Percentiles rank a stretch among this genome's conserved stretches.
phyloP scores from a whole-genome alignment of 1,284 basidiomycete genomes.

The Sanghuangporus weigelae region DNA sequence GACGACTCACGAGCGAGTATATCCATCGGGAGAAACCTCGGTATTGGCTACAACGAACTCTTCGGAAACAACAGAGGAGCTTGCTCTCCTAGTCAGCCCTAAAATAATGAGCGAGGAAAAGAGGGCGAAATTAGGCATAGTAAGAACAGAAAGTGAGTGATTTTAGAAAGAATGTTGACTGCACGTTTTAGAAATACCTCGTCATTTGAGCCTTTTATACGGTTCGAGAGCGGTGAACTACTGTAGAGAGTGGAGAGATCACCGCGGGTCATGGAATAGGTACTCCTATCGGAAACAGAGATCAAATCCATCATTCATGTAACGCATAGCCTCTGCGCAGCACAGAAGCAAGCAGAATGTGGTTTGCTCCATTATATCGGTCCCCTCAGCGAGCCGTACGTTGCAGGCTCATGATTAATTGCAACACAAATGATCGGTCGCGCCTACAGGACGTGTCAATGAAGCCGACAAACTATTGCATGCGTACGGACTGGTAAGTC shows the following conservation, averaged over 20 bases:
- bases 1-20: conserved; percentile 25
- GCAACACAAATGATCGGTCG: not conserved
- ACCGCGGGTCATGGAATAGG: not conserved
- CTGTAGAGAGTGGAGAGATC: not conserved
- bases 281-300: not conserved
- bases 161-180: not conserved
- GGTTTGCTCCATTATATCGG: not conserved
- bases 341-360: not conserved
- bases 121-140: conserved; percentile 1
- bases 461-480: too few relatives aligned
- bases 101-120: not conserved
- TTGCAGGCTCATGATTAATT: not conserved
- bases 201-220: not conserved
- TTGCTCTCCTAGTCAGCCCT: not conserved
- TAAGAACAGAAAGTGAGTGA: not conserved
- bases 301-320: not conserved
- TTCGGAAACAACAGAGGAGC: conserved; percentile 12
- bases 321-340: not conserved
- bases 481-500: too few relatives aligned
- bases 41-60: conserved; percentile 18
- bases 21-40: conserved; percentile 27
- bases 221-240: not conserved
- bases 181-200: not conserved
- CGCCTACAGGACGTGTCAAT: not conserved
- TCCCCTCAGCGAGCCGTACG: not conserved